These are phyloP conservation scores for Colletotrichum sp. DNA, from an alignment of 2,329 filamentous ascomycete species.

Conservation along the genomic window DNA sequence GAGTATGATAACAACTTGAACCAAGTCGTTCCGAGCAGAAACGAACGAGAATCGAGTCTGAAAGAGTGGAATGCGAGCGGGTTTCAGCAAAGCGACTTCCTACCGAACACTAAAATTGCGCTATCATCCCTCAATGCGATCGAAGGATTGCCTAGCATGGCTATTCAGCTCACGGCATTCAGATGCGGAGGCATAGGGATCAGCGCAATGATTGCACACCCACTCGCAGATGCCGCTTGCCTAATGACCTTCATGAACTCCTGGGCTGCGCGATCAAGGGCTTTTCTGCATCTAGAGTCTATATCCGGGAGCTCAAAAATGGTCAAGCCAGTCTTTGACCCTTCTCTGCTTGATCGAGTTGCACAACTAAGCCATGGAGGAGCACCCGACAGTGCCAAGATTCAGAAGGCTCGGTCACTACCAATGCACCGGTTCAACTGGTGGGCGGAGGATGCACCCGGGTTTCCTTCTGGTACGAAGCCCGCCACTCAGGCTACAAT, in stretches of 20 bases:
- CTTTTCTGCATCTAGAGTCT: neutral
- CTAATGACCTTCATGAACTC: slow-evolving; percentile 47
- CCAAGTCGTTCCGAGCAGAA: slow-evolving; percentile 33
- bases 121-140: slow-evolving; percentile 33
- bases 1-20: slow-evolving; percentile 30
- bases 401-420: slow-evolving; percentile 37
- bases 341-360: slow-evolving; percentile 40
- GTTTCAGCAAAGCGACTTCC: slow-evolving; percentile 37
- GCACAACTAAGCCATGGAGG: slow-evolving; percentile 27
- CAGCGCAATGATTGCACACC: slow-evolving; percentile 46
- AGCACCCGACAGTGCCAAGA: slow-evolving; percentile 27
- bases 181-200: slow-evolving; percentile 45
- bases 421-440: slow-evolving; percentile 54
- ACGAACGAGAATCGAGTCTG: neutral
- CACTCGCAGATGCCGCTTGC: slow-evolving; percentile 48
- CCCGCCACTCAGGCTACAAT: slow-evolving; percentile 28
- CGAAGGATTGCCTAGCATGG: slow-evolving; percentile 33
- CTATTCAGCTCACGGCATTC: slow-evolving; percentile 46
- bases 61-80: slow-evolving; percentile 39
- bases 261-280: slow-evolving; percentile 40
- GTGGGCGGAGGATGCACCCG: slow-evolving; percentile 40
- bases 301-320: fast-evolving
- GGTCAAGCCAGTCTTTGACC: slow-evolving; percentile 40
- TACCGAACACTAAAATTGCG: slow-evolving; percentile 36
- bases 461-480: slow-evolving; percentile 32